Conservation (phyloP, 1,139 yeast genomes). For the Debaryomyces sp. region DNA sequence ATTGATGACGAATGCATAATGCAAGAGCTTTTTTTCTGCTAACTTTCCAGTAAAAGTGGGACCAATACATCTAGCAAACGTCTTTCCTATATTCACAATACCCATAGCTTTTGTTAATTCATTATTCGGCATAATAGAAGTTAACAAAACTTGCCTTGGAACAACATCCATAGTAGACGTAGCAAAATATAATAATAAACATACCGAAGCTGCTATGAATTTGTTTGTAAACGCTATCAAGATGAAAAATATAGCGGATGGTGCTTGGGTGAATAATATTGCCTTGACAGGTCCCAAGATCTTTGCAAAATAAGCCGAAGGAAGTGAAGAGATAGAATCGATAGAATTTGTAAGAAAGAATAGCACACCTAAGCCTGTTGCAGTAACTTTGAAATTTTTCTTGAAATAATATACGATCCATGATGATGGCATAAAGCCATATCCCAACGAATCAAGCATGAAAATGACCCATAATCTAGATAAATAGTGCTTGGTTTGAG, state of each 20-base stretch:
- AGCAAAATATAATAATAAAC: slow-evolving; percentile 55
- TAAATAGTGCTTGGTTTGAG: slow-evolving; percentile 34
- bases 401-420: slow-evolving; percentile 86
- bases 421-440: slow-evolving; percentile 84
- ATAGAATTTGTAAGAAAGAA: slow-evolving; percentile 66
- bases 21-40: slow-evolving; percentile 54
- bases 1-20: slow-evolving; percentile 63
- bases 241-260: slow-evolving; percentile 67
- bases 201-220: slow-evolving; percentile 44
- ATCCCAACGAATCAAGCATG: slow-evolving; percentile 82
- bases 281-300: slow-evolving; percentile 78
- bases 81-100: slow-evolving; percentile 80
- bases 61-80: slow-evolving; percentile 80
- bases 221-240: slow-evolving; percentile 27
- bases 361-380: slow-evolving; percentile 46
- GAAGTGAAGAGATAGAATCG: slow-evolving; percentile 65
- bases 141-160: slow-evolving; percentile 78
- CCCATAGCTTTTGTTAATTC: slow-evolving; percentile 84
- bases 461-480: slow-evolving; percentile 51
- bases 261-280: slow-evolving; percentile 74
- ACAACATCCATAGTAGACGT: slow-evolving; percentile 87
- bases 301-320: slow-evolving; percentile 71
- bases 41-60: slow-evolving; percentile 78
- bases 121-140: slow-evolving; percentile 61
- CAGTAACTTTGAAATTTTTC: slow-evolving; percentile 38